Conservation (phyloP, 2,329 filamentous ascomycete species). For the Sarocladium oryzae region DNA sequence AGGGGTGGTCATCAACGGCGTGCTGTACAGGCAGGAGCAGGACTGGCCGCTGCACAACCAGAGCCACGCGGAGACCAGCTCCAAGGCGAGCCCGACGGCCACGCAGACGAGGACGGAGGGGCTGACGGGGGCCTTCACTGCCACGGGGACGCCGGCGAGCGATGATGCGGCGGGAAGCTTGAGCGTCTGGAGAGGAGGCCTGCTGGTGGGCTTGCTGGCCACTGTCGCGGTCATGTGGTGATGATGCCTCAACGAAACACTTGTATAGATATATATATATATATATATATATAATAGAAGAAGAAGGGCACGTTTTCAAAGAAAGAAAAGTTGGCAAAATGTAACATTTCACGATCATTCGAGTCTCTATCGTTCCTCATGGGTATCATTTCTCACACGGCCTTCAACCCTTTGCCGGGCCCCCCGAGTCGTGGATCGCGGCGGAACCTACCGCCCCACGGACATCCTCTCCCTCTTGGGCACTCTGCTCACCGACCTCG, state of each 20-base stretch:
- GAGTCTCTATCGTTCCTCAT: background rate
- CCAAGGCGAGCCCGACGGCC: slow-evolving; percentile 12
- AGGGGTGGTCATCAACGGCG: slow-evolving; percentile 54
- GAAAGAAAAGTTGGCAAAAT: background rate
- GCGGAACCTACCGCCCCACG: background rate
- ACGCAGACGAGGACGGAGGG: slow-evolving; percentile 17
- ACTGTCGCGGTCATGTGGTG: background rate
- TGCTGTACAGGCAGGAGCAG: slow-evolving; percentile 39
- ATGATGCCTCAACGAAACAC: too few relatives aligned
- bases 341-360: too few relatives aligned
- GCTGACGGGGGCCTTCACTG: slow-evolving; percentile 28
- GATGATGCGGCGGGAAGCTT: background rate
- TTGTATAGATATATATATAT: too few relatives aligned
- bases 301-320: background rate
- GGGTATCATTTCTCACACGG: slow-evolving; percentile 1
- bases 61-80: background rate
- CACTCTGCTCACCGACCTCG: slow-evolving; percentile 14
- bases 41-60: slow-evolving; percentile 33
- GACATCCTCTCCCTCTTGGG: slow-evolving; percentile 18
- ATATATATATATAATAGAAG: too few relatives aligned
- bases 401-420: background rate
- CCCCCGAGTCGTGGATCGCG: background rate
- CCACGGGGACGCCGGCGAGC: slow-evolving; percentile 24
- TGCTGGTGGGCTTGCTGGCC: background rate
- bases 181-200: background rate